A percentile compares a stretch with the other conserved stretches of the same genome.
These are phyloP conservation scores for Phytopythium litorale DNA, from an alignment of 352 stramenopile genomes.

Conservation along the genomic window DNA sequence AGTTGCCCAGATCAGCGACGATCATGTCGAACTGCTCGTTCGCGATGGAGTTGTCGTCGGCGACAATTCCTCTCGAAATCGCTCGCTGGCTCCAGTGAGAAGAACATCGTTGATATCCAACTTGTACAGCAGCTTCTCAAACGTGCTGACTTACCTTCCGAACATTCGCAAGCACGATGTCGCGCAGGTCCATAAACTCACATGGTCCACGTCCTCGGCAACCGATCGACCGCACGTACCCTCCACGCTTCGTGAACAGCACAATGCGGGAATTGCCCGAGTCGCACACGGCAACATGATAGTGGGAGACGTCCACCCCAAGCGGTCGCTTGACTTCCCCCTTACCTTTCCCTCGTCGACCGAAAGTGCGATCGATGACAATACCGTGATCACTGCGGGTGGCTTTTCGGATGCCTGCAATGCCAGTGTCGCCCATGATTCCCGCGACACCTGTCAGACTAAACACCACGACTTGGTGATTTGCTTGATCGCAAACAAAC, in stretches of 20 bases:
- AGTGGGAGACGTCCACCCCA: constrained; percentile 58
- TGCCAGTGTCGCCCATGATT: background rate
- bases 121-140: background rate
- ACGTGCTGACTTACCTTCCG: constrained; percentile 37
- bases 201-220: constrained; percentile 26
- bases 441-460: constrained; percentile 14
- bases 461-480: constrained; percentile 49
- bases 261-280: constrained; percentile 42
- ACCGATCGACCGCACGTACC: constrained; percentile 43
- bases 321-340: constrained; percentile 38
- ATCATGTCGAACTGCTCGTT: constrained; percentile 73
- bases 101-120: constrained; percentile 3
- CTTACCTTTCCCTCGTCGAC: constrained; percentile 20
- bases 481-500: constrained; percentile 51
- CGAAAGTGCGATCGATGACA: constrained; percentile 20
- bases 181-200: constrained; percentile 46
- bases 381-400: background rate
- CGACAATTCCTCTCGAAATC: constrained; percentile 29
- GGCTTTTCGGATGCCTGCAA: background rate
- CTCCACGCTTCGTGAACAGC: constrained; percentile 53
- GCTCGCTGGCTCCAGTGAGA: constrained; percentile 22
- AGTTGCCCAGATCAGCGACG: constrained; percentile 62
- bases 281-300: constrained; percentile 65
- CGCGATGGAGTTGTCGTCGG: constrained; percentile 29
- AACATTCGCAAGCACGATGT: constrained; percentile 53